Conservation (phyloP, 768 basidiomycete genomes). For the Collybia mongolica region DNA sequence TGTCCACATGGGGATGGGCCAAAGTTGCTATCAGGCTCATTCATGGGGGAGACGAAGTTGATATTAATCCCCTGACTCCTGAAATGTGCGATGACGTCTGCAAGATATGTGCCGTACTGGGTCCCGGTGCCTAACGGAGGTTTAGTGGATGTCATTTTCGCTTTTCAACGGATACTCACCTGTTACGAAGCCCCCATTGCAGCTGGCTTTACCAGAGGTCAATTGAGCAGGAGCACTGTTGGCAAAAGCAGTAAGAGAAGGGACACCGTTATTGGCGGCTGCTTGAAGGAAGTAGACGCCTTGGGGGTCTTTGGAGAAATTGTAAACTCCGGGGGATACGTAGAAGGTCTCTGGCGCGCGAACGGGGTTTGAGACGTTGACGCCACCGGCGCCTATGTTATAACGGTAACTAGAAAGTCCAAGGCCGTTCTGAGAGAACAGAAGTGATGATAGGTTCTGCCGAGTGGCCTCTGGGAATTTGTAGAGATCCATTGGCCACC, state of each 20-base stretch:
- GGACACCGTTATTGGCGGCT: slow-evolving; percentile 33
- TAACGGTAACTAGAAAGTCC: slow-evolving; percentile 42
- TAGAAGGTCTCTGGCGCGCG: slow-evolving; percentile 37
- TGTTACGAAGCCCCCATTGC: slow-evolving; percentile 31
- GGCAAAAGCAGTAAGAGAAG: slow-evolving; percentile 38
- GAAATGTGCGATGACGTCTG: slow-evolving; percentile 41
- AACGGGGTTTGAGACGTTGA: slow-evolving; percentile 36
- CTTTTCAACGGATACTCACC: slow-evolving; percentile 14
- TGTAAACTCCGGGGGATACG: slow-evolving; percentile 35
- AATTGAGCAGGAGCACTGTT: slow-evolving; percentile 39
- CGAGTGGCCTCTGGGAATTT: slow-evolving; percentile 37
- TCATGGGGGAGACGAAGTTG: slow-evolving; percentile 42
- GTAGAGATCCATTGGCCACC: slow-evolving; percentile 45
- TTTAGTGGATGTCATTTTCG: not conserved
- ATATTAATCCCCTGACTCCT: slow-evolving; percentile 34
- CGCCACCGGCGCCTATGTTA: slow-evolving; percentile 42
- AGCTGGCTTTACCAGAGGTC: slow-evolving; percentile 32
- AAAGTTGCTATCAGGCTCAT: slow-evolving; percentile 39
- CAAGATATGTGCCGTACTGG: slow-evolving; percentile 40
- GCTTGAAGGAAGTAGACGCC: slow-evolving; percentile 40
- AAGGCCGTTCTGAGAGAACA: slow-evolving; percentile 36
- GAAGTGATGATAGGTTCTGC: slow-evolving; percentile 37
- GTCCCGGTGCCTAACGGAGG: slow-evolving; percentile 23
- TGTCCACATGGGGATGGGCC: slow-evolving; percentile 40
- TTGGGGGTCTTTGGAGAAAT: slow-evolving; percentile 36